Evolutionary conservation across 2,329 filamentous ascomycete species (phyloP).

Genomic region (Fusarium bactridioides): DNA sequence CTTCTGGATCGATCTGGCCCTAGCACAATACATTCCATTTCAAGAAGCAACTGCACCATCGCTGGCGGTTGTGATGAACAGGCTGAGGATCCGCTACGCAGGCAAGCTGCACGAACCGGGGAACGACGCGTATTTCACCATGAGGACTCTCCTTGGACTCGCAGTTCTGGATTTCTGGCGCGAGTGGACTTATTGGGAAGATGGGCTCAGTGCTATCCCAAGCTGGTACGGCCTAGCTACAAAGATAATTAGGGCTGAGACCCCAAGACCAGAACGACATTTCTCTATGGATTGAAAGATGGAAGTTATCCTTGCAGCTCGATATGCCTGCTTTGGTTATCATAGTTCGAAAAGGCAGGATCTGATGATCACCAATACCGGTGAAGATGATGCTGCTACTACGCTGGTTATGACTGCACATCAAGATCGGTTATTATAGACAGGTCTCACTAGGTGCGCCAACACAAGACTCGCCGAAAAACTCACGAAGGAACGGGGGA

Average conservation of each 20-base stretch:
- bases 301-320: too few relatives aligned
- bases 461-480: neutral
- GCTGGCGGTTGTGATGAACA: neutral
- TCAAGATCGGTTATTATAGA: neutral
- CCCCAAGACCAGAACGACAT: neutral
- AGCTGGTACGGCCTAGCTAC: constrained; percentile 7
- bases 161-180: constrained; percentile 48
- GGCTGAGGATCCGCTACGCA: neutral
- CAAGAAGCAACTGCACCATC: neutral
- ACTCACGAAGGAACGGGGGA: neutral
- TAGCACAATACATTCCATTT: neutral
- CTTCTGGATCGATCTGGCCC: constrained; percentile 2
- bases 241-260: constrained; percentile 1
- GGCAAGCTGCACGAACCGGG: constrained; percentile 27
- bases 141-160: constrained; percentile 47
- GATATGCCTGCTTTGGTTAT: neutral
- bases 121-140: constrained; percentile 46
- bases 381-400: neutral
- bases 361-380: neutral
- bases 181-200: neutral
- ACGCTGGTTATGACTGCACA: neutral
- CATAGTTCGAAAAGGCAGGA: neutral
- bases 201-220: neutral
- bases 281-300: neutral
- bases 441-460: neutral